A percentile compares a stretch with the other conserved stretches of the same genome.
phyloP scores from a whole-genome alignment of 179 eudicot genomes.

The Beta lomatogona region DNA sequence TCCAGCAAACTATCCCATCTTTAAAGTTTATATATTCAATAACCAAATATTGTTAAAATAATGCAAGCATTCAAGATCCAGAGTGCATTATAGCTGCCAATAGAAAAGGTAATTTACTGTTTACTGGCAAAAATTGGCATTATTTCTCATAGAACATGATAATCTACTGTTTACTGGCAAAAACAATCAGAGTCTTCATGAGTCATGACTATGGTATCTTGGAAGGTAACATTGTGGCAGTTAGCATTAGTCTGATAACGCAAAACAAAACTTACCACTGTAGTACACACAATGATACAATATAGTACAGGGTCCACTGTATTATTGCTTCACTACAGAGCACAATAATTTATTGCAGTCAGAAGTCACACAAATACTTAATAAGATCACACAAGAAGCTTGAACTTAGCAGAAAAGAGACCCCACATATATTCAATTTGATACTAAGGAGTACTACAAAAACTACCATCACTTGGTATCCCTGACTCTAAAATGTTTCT shows the following conservation, averaged over 20 bases:
- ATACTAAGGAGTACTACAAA: slow-evolving; percentile 9
- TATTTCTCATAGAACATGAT: slow-evolving; percentile 1
- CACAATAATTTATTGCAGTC: slow-evolving; percentile 25
- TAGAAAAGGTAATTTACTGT: background rate
- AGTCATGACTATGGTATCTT: slow-evolving; percentile 10
- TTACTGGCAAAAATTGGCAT: too few species aligned
- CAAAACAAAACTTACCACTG: slow-evolving; percentile 30
- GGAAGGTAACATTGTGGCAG: slow-evolving; percentile 27
- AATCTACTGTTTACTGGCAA: background rate
- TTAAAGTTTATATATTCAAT: background rate
- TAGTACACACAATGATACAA: background rate
- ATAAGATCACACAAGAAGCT: slow-evolving; percentile 35
- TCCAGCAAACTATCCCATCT: background rate
- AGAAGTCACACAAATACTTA: slow-evolving; percentile 13
- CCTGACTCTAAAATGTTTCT: slow-evolving; percentile 10
- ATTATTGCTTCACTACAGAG: slow-evolving; percentile 32
- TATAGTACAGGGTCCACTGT: slow-evolving; percentile 18
- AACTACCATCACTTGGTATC: slow-evolving; percentile 31
- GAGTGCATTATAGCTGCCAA: background rate
- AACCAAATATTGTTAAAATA: background rate
- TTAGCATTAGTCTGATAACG: slow-evolving; percentile 14
- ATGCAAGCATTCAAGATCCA: background rate
- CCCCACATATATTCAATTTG: slow-evolving; percentile 32
- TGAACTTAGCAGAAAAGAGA: slow-evolving; percentile 22
- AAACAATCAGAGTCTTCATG: background rate